Evolutionary conservation across 352 stramenopile species (phyloP), one percentile per base, ranked within the genome.

Genomic region (Globisporangium acanthophoron): DNA sequence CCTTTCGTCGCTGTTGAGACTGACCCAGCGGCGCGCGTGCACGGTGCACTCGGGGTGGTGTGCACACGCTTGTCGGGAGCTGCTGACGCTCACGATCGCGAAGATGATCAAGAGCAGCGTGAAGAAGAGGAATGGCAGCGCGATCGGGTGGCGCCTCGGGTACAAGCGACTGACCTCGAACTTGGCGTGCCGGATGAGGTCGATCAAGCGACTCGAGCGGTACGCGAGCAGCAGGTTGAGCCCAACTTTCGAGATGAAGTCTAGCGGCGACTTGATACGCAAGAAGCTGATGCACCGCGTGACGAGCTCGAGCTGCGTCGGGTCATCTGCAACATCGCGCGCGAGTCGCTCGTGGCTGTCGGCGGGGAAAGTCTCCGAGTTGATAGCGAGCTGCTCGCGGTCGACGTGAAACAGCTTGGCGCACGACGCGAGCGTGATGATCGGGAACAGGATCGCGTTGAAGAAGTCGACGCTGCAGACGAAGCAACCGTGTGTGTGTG

Each of bases 341-440:
- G 65, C 70, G 16, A 58, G 33, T 1, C 65, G 63, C 55, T 82
- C 73, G 12, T 72, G 77, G 13, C 49, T 58, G 0, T 58, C 65
- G 1, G 59, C 27, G 0, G 70, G 70, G 29, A 76, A 81, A 1
- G 70, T 31, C 21, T 69, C 58, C 4, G 60, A 29, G 56, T 79
- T 80, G 53, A 79, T 71, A 8, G 39, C 67, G 8, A 70, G 60
- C 11, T 67, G 64, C 13, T 63, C 53, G 3, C 60, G 62, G 20
- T 71, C 62, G 45, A 79, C 67, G 13, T 51, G 54, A n/a, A 84
- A 77, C 4, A 59, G 62, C 3, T 46, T 58, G 11, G 76, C 41
- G 27, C 69, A 71, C 33, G 77, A 76, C 5, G 66, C 3, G 5
- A 76, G 41, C 3, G 70, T 58, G n/a, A 70, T 20, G 21, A 80